phyloP scores from a whole-genome alignment of 805 yeast species.

The Grigorovia transvaalensis region DNA sequence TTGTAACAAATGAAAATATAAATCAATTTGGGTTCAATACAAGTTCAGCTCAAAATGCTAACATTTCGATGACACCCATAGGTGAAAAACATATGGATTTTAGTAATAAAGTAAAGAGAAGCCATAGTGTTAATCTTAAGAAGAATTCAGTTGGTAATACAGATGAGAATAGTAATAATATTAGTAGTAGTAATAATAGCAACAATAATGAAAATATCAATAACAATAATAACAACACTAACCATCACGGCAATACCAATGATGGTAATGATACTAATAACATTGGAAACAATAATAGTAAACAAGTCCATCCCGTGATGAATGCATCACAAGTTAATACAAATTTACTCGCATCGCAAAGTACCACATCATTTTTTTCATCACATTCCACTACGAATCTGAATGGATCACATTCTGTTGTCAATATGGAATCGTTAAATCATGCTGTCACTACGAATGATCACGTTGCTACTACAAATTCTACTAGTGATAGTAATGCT shows the following conservation, averaged over 20 bases:
- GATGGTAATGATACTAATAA: background rate
- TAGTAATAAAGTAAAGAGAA: constrained; percentile 15
- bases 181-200: background rate
- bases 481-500: background rate
- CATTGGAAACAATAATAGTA: background rate
- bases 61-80: constrained; percentile 73
- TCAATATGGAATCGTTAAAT: background rate
- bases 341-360: background rate
- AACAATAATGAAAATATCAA: background rate
- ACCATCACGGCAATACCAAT: background rate
- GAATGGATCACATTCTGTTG: background rate
- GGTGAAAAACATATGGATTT: constrained; percentile 42
- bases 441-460: background rate
- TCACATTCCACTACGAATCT: background rate
- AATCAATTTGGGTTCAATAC: constrained; percentile 63
- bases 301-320: background rate
- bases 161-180: background rate
- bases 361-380: background rate
- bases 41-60: constrained; percentile 37
- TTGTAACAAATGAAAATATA: constrained; percentile 32
- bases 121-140: constrained; percentile 16
- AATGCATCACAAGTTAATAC: background rate
- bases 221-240: background rate
- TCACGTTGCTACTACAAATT: background rate
- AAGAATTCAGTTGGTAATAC: constrained; percentile 3